phyloP scores from a whole-genome alignment of 805 yeast genomes.

The Candida khao-thaluensis region DNA sequence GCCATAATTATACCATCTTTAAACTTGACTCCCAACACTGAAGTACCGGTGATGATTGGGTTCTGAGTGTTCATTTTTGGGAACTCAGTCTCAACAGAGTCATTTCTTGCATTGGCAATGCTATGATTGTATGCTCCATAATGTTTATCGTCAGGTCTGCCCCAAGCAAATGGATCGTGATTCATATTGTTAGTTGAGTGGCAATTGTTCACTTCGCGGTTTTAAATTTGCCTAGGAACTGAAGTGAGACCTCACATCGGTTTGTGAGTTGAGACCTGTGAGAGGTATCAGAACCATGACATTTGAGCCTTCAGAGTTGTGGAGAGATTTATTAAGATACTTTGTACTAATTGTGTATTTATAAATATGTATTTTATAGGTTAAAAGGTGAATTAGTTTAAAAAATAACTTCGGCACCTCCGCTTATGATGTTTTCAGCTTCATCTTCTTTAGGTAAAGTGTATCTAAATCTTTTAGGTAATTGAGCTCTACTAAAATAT shows the following conservation, averaged over 20 bases:
- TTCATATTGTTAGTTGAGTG: slow-evolving; percentile 53
- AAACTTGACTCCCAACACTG: slow-evolving; percentile 89
- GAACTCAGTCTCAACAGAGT: slow-evolving; percentile 29
- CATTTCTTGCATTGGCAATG: slow-evolving; percentile 62
- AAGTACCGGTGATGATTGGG: slow-evolving; percentile 95
- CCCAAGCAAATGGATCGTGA: slow-evolving; percentile 95
- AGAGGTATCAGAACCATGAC: too few species aligned
- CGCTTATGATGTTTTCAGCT: slow-evolving; percentile 72
- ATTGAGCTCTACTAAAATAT: slow-evolving; percentile 54
- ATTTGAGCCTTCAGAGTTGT: too few species aligned
- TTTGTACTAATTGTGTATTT: too few species aligned
- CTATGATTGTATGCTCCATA: slow-evolving; percentile 78
- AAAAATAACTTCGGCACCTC: slow-evolving; percentile 71
- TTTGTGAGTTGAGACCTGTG: too few species aligned
- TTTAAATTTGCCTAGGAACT: not conserved
- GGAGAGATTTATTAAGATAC: too few species aligned
- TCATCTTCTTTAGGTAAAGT: slow-evolving; percentile 61
- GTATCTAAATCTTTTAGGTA: slow-evolving; percentile 76
- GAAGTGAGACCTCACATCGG: too few species aligned
- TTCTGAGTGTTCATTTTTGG: slow-evolving; percentile 88
- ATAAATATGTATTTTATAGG: too few species aligned
- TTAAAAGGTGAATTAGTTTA: too few species aligned
- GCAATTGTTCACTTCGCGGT: slow-evolving; percentile 6
- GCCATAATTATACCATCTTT: slow-evolving; percentile 90
- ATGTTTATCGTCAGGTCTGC: slow-evolving; percentile 80